Base-by-base conservation (phyloP, 176 grass and related monocot species). In the Microstegium vimineum region DNA sequence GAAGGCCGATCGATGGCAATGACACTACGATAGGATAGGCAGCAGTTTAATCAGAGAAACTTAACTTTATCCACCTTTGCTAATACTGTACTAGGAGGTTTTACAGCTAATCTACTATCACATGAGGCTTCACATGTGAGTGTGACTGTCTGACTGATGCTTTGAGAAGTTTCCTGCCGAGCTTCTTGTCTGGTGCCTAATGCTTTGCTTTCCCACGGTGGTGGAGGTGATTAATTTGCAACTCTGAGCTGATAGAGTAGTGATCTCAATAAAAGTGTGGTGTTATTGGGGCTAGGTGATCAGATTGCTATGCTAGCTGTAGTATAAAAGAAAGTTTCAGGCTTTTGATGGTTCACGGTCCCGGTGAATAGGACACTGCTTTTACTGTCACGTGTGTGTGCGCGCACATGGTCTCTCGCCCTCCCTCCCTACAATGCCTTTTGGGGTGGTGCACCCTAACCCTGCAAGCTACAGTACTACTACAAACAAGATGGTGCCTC, bases 331-430 rank as follows among this genome's bases (percentile, higher is more conserved):
- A 68, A 46, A 15, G 26, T 49, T 43, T 42, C 51, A 17, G 25
- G 5, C 67, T 32, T 26, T 74, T 86, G 25, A 66, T 75, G 41
- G 57, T 56, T 54, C 33, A 31, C n/a, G 56, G 18, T 42, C 8
- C 22, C n/a, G 16, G 16, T 38, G 62, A 60, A 84, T 59, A 70
- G 67, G 25, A 14, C 35, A 41, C 66, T 25, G 69, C 23, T 45
- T 80, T 86, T 86, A 10, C 45, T 57, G 36, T 86, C 85, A 86
- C 27, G 85, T 81, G 84, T 86, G 68, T 86, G 84, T 81, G 61
- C 35, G 84, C 75, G 61, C 35, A 11, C 77, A 60, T 35, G 36
- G 36, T 16, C 46, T 14, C 43, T 16, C 40, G 12, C 15, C 4
- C 47, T 78, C 64, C 64, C 47, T 31, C 47, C 5, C 46, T 45